Percentiles rank a stretch among this genome's conserved stretches.
phyloP scores from a whole-genome alignment of 768 basidiomycete species.

The Mycena galopus region DNA sequence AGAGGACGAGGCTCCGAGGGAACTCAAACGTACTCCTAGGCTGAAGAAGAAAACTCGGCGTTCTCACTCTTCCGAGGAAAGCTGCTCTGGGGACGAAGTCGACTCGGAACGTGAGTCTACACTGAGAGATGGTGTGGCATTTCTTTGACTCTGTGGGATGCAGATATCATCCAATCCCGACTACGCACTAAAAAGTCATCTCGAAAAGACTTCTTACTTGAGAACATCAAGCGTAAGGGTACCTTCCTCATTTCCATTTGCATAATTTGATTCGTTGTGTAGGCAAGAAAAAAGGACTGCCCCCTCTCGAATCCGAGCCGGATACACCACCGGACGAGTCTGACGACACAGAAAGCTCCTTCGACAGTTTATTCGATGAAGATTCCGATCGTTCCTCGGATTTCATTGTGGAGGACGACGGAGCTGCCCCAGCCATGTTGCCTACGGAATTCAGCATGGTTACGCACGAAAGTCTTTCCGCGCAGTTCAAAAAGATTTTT shows the following conservation, averaged over 20 bases:
- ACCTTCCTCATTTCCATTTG: slow-evolving; percentile 16
- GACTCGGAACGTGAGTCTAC: slow-evolving; percentile 55
- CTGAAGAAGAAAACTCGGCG: background rate
- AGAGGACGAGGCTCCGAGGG: background rate
- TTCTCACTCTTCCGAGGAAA: background rate
- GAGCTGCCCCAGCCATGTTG: slow-evolving; percentile 57
- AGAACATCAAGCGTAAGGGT: slow-evolving; percentile 70
- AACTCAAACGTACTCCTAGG: slow-evolving; percentile 1
- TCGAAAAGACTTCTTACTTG: slow-evolving; percentile 69
- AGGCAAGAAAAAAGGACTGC: slow-evolving; percentile 61
- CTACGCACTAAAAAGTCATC: slow-evolving; percentile 72
- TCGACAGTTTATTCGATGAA: slow-evolving; percentile 52
- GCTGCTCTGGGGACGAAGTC: slow-evolving; percentile 29
- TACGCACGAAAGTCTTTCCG: slow-evolving; percentile 78
- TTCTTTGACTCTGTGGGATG: background rate
- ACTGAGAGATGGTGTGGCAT: slow-evolving; percentile 4
- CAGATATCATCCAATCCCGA: slow-evolving; percentile 75
- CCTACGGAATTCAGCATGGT: slow-evolving; percentile 87
- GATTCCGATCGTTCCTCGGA: slow-evolving; percentile 54
- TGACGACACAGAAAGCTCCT: slow-evolving; percentile 53
- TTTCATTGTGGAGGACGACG: slow-evolving; percentile 80
- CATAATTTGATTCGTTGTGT: slow-evolving; percentile 24
- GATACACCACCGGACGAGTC: slow-evolving; percentile 47
- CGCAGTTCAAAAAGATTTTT: slow-evolving; percentile 90
- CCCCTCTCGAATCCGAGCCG: slow-evolving; percentile 45